These are phyloP conservation scores for Inosperma sp. DNA, from an alignment of 768 basidiomycete species.

Conservation along the genomic window DNA sequence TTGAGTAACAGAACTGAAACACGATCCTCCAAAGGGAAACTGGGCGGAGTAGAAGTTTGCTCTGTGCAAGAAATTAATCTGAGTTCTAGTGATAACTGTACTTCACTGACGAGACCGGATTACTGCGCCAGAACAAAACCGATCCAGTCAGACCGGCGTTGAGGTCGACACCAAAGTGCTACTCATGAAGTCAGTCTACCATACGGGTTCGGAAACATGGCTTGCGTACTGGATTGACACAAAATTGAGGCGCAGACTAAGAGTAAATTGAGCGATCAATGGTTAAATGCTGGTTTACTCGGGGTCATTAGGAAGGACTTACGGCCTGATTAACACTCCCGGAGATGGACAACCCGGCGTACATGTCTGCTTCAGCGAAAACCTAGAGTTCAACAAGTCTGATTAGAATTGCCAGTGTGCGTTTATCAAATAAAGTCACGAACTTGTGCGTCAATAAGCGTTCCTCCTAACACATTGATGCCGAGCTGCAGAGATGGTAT, in stretches of 20 bases:
- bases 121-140: conserved; percentile 16
- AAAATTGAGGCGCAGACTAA: no score
- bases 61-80: no score
- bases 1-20: neutral
- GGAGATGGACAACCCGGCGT: conserved; percentile 16
- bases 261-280: no score
- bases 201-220: no score
- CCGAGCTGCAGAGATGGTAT: conserved; percentile 24
- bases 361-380: conserved; percentile 19
- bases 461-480: conserved; percentile 17
- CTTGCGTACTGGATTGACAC: no score
- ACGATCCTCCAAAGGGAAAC: neutral
- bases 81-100: no score
- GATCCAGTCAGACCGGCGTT: conserved; percentile 22
- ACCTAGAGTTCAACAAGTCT: no score
- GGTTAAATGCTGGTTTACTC: no score
- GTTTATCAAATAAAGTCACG: no score
- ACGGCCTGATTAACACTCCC: conserved; percentile 16
- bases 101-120: no score
- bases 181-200: conserved; percentile 6
- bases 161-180: conserved; percentile 14
- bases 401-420: no score
- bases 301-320: no score
- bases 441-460: conserved; percentile 20
- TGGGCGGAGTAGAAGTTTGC: neutral